Base-by-base conservation (phyloP, 352 stramenopile species). In the Globisporangium paddicum region DNA sequence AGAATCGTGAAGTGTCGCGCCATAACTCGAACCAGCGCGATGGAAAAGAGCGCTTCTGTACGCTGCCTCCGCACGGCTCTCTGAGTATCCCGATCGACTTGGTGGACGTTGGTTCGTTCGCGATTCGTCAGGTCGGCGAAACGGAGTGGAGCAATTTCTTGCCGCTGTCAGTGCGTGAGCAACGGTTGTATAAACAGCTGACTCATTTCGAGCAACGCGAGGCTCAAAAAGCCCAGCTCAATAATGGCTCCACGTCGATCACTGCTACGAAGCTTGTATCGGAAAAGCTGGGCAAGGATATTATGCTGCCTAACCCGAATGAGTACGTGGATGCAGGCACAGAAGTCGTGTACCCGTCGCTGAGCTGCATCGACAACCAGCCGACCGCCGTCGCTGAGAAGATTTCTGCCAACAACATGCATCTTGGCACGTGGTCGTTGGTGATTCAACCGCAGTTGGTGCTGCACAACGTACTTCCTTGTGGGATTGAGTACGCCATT, bases 101-200 rank as follows among this genome's bases (percentile, higher is more conserved):
- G 34, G 72, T 93, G 41, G 82, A 86, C 41, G 58, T 60, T 5
- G 86, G 86, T 0, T 76, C 63, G 41, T 96, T 93, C 49, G 79
- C 80, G 30, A 94, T 96, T 71, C 82, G 86, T 2, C 86, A 96
- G 63, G 77, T 82, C 35, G 86, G 86, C 23, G 86, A 96, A 67
- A 86, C 72, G 5, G 82, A 92, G 18, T 96, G 86, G 86, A 96
- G 86, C 54, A 93, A 93, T 52, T 78, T 61, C 9, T 47, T 96
- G 21, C 63, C 71, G 25, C 62, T 96, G 0, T 89, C 86, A 5
- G 81, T 92, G 9, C 72, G 65, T 13, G 79, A 90, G 18, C 84
- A 93, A 51, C 71, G 82, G 3, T n/a, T 89, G 34, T 91, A 81
- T 49, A 93, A 93, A 56, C 68, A 71, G 23, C 69, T 91, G 54